Percentiles rank a stretch among this genome's conserved stretches.
Evolutionary conservation across 73 alveolate genomes (phyloP).

Genomic region (Breviolum minutum): DNA sequence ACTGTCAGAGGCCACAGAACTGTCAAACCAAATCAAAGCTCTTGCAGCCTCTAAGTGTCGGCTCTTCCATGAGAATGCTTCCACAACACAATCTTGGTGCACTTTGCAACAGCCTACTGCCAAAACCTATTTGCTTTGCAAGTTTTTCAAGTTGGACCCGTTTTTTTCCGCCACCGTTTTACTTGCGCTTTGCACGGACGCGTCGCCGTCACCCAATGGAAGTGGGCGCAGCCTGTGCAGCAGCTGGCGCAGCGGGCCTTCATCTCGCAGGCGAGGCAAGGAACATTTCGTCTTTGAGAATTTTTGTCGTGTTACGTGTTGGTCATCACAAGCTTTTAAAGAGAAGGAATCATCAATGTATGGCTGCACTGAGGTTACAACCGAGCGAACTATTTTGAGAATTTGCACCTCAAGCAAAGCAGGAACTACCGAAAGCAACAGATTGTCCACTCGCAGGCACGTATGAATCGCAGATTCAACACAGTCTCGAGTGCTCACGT

Average conservation of each 20-base stretch:
- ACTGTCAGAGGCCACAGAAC: too few relatives aligned
- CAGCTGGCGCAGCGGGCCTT: conserved; percentile 83
- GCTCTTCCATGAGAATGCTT: too few relatives aligned
- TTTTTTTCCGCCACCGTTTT: not conserved
- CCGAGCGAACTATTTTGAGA: conserved; percentile 73
- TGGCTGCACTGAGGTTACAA: conserved; percentile 40
- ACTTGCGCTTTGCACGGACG: not conserved
- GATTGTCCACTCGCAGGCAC: conserved; percentile 71
- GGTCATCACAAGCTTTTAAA: not conserved
- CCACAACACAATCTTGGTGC: too few relatives aligned
- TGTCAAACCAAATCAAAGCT: too few relatives aligned
- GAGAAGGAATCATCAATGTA: not conserved
- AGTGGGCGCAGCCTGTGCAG: conserved; percentile 94
- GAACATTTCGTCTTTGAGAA: not conserved
- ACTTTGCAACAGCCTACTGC: too few relatives aligned
- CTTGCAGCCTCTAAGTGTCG: too few relatives aligned
- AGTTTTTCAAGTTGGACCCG: not conserved
- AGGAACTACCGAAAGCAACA: conserved; percentile 73
- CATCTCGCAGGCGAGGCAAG: conserved; percentile 49
- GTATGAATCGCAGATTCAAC: not conserved
- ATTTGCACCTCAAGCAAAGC: conserved; percentile 81
- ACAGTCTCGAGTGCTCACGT: not conserved
- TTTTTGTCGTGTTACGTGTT: not conserved
- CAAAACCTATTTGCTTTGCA: too few relatives aligned
- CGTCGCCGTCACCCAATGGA: conserved; percentile 61